phyloP scores from a whole-genome alignment of 331 rosid species.

The Malus hybrid region DNA sequence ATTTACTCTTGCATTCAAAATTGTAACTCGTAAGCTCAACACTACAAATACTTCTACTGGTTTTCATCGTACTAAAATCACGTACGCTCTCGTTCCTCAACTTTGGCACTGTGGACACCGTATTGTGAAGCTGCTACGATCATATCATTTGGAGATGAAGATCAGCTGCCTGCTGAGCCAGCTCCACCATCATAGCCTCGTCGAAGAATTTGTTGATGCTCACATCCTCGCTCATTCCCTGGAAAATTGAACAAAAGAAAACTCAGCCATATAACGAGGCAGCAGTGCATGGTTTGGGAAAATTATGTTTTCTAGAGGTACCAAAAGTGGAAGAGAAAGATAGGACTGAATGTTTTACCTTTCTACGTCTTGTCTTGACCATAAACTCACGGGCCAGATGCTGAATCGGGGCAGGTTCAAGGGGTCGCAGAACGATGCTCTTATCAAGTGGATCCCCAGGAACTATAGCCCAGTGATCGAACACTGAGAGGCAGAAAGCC shows the following conservation, averaged over 20 bases:
- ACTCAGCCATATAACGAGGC: not conserved
- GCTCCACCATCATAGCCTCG: slow-evolving; percentile 99
- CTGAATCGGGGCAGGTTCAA: slow-evolving; percentile 95
- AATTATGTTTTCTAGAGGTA: not conserved
- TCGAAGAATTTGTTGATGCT: slow-evolving; percentile 93
- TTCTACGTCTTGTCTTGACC: slow-evolving; percentile 97
- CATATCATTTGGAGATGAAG: slow-evolving; percentile 84
- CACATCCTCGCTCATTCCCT: slow-evolving; percentile 99
- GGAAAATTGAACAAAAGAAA: slow-evolving; percentile 20
- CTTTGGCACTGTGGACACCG: not conserved
- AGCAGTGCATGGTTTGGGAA: not conserved
- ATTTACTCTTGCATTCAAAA: not conserved
- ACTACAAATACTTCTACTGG: not conserved
- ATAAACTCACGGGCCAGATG: slow-evolving; percentile 98
- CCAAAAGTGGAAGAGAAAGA: not conserved
- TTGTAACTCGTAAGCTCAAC: not conserved
- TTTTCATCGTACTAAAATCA: not conserved
- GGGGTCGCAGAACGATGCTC: slow-evolving; percentile 91
- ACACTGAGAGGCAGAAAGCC: slow-evolving; percentile 76
- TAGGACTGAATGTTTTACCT: slow-evolving; percentile 38
- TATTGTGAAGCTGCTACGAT: not conserved
- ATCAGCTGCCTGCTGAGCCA: slow-evolving; percentile 97
- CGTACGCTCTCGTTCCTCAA: not conserved
- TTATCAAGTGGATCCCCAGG: slow-evolving; percentile 98
- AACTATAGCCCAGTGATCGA: slow-evolving; percentile 98